Base-by-base conservation (phyloP, 2,329 filamentous ascomycete species). In the Fusarium neocosmosporiellum region DNA sequence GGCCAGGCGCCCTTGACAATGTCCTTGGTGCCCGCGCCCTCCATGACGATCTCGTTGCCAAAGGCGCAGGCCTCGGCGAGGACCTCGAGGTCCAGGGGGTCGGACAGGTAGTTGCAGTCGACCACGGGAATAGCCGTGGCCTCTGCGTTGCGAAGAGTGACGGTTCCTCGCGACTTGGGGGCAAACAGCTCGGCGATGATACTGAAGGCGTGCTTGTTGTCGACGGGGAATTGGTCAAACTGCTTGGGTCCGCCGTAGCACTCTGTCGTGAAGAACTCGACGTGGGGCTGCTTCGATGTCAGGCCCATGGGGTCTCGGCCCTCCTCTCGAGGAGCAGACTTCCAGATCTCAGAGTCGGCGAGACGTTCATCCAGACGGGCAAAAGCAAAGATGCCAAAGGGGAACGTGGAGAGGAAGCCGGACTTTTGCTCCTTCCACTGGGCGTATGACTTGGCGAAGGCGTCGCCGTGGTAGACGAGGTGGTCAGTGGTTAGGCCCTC, bases 271-370 rank as follows among this genome's bases (percentile, higher is more conserved):
- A 90, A 91, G 79, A 90, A 87, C 74, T 92, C 90, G 57, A 90
- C 78, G 73, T 91, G 89, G 0, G 90, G 88, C 75, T 92, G 90
- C 7, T 80, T 78, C 0, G 83, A 80, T 0, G 86, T 86, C 18
- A 92, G 81, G 20, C 87, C 88, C 90, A 92, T 92, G 0, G 90
- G 89, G 72, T 92, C 90, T 6, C 90, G 87, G 5, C 87, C 88
- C 29, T 83, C 78, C 37, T 81, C 61, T 7, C 86, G 83, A 0
- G 84, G 80, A 0, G 88, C 87, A 6, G 83, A 80, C 4, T 83
- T 83, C 90, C 90, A 92, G 8, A 89, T 73, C 4, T 85, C 81
- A 1, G 87, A 86, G 71, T 89, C 83, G 53, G 84, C 81, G 1
- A 92, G 84, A 8, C 89, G 87, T 10, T 90, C 85, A 66, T 91